A percentile compares a stretch with the other conserved stretches of the same genome.
Evolutionary conservation across 2,329 filamentous ascomycete species (phyloP).

Genomic region (Madurella fahalii): DNA sequence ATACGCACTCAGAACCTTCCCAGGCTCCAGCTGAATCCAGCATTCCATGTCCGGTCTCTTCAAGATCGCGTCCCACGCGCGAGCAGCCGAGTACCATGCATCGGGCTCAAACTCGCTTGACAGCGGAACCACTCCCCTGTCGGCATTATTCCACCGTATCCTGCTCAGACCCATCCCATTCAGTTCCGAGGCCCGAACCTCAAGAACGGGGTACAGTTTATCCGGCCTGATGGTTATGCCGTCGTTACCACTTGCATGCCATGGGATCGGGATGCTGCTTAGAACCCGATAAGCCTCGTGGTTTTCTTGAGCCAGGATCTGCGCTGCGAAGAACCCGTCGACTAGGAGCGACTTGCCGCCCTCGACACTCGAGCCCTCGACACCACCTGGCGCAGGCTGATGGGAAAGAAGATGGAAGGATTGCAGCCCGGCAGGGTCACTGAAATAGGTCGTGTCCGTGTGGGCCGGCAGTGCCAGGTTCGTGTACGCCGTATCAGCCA

Average conservation of each 20-base stretch:
- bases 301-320: conserved; percentile 51
- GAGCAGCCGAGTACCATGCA: conserved; percentile 76
- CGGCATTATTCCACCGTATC: conserved; percentile 90
- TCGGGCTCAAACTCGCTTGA: conserved; percentile 42
- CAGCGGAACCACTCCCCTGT: conserved; percentile 66
- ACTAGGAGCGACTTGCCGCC: conserved; percentile 81
- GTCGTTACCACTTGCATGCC: conserved; percentile 85
- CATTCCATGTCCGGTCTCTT: conserved; percentile 63
- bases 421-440: conserved; percentile 84
- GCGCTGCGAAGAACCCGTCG: conserved; percentile 76
- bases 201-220: conserved; percentile 66
- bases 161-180: conserved; percentile 43
- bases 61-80: conserved; percentile 68
- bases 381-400: conserved; percentile 41
- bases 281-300: conserved; percentile 56
- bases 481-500: conserved; percentile 89
- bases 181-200: conserved; percentile 36
- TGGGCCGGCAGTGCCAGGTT: conserved; percentile 77
- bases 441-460: conserved; percentile 96
- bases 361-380: conserved; percentile 11
- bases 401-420: conserved; percentile 89
- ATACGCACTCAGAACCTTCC: conserved; percentile 65
- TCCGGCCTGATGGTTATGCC: conserved; percentile 76
- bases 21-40: conserved; percentile 77
- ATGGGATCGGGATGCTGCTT: conserved; percentile 55